These are phyloP conservation scores for Aspergillus floridensis DNA, from an alignment of 2,329 filamentous ascomycete species.

Conservation along the genomic window DNA sequence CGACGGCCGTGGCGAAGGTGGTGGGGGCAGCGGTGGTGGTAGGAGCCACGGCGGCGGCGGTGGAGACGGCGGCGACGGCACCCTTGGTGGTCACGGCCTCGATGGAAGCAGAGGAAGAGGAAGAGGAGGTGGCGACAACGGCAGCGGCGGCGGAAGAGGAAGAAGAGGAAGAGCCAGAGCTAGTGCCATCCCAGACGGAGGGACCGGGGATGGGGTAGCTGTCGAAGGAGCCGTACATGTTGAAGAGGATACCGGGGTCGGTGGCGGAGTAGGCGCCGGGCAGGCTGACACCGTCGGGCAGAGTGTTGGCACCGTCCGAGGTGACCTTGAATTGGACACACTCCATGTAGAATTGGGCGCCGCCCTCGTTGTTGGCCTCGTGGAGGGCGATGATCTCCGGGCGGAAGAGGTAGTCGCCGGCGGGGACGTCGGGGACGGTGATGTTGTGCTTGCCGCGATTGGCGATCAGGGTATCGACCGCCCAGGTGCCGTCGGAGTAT, in stretches of 20 bases:
- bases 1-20: conserved; percentile 2
- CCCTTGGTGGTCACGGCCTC: conserved; percentile 3
- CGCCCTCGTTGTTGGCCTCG: conserved; percentile 17
- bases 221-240: conserved; percentile 19
- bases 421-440: conserved; percentile 21
- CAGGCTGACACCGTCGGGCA: conserved; percentile 21
- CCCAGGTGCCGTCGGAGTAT: conserved; percentile 20
- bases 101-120: conserved; percentile 5
- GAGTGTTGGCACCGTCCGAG: conserved; percentile 17
- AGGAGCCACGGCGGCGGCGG: background rate
- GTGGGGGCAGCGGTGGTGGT: conserved; percentile 9
- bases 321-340: conserved; percentile 25
- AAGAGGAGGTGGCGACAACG: conserved; percentile 1
- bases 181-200: conserved; percentile 21
- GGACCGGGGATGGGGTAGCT: conserved; percentile 24
- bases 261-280: conserved; percentile 19
- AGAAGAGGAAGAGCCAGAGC: conserved; percentile 15
- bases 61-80: background rate
- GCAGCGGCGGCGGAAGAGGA: conserved; percentile 8
- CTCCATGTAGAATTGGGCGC: conserved; percentile 26
- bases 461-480: conserved; percentile 19
- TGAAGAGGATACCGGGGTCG: conserved; percentile 19
- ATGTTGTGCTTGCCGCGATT: conserved; percentile 24
- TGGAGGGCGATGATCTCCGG: conserved; percentile 26
- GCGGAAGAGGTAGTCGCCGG: conserved; percentile 23